Evolutionary conservation across 768 basidiomycete genomes (phyloP).

Genomic region (Suillus lakei): DNA sequence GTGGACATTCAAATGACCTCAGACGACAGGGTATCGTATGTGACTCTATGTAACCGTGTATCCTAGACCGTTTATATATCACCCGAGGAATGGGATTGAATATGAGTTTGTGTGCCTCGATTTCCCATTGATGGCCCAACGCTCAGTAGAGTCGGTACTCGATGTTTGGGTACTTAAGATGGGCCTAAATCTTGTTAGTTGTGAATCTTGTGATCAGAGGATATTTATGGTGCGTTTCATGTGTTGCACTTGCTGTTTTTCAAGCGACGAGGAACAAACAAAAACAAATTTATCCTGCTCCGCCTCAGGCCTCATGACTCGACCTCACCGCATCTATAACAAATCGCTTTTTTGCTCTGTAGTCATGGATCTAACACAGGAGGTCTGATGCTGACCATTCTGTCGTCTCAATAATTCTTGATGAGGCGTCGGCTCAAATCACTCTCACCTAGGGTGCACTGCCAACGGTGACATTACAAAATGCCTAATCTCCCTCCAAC

Average conservation of each 20-base stretch:
- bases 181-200: not conserved
- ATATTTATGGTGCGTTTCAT: not conserved
- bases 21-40: not conserved
- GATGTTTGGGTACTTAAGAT: not conserved
- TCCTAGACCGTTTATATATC: not conserved
- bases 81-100: not conserved
- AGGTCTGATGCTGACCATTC: not conserved
- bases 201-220: not conserved
- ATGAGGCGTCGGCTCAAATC: not conserved
- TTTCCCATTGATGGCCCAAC: not conserved
- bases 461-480: not conserved
- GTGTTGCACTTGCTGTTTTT: too few species aligned
- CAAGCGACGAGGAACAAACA: not conserved
- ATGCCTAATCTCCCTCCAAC: not conserved
- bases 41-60: not conserved
- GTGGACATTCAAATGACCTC: not conserved
- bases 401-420: not conserved
- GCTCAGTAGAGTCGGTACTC: not conserved
- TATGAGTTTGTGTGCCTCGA: not conserved
- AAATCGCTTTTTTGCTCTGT: not conserved
- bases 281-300: not conserved
- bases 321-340: not conserved
- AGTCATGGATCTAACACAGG: constrained; percentile 2
- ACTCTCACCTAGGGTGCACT: not conserved
- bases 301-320: not conserved